Base-by-base conservation (phyloP, 768 basidiomycete genomes). In the Macrolepiota fuliginosa region DNA sequence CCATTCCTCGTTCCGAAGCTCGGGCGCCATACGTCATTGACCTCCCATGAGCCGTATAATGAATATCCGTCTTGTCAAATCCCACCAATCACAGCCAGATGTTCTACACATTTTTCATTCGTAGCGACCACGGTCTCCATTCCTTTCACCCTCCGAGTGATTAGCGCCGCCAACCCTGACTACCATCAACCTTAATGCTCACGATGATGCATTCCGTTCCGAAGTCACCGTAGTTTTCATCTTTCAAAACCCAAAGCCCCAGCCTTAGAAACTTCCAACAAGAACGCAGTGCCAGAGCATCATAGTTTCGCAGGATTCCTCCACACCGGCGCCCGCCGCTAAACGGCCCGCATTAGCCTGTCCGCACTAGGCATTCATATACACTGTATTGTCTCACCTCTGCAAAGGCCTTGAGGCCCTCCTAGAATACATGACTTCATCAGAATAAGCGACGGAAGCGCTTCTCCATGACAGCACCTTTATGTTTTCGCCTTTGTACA, bases 361-460 rank as follows among this genome's bases (percentile, higher is more conserved):
- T 60, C 19, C 25, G 22, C n/a, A n/a, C n/a, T n/a, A n/a, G n/a
- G 49, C 24, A 40, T 53, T 62, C 40, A 56, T 49, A 32, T 59
- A 53, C 56, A 40, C 35, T 6, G 32, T 10, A n/a, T 50, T 19
- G 53, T 40, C 80, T 65, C 63, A 89, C 88, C 81, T 87, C 84
- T 12, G 75, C 66, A 69, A 91, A 92, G 3, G 90, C 90, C 64
- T 76, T 75, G 39, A 92, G 71, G 2, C 91, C 90, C 76, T 91
- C 89, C 88, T 89, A 68, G 54, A 61, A 53, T 50, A 39, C 19
- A 37, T n/a, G 45, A 53, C 62, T 29, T 40, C 42, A n/a, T 58
- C 9, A 24, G 19, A 54, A 24, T 37, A 37, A 39, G 36, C n/a
- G 37, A 19, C 3, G 5, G 22, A 22, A 49, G 25, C 4, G 25